Base-by-base conservation (phyloP, 2,329 filamentous ascomycete species). In the Podosphaera aphanis region DNA sequence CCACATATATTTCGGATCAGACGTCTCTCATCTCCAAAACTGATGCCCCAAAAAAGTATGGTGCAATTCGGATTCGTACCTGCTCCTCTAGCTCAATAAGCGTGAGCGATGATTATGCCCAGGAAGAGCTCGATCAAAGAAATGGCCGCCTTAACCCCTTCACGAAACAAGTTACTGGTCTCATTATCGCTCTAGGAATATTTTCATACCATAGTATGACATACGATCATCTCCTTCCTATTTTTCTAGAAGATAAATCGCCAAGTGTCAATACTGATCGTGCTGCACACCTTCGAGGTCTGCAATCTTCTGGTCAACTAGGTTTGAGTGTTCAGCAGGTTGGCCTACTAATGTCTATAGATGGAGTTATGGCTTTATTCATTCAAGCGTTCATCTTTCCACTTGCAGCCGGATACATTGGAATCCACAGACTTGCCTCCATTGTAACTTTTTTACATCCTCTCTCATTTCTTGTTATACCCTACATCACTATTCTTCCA, bases 161-260 rank as follows among this genome's bases (percentile, higher is more conserved):
- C 53, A 77, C 70, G 1, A 68, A 64, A 61, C 72, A 71, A 36
- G 77, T 93, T 49, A 66, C 82, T 52, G 77, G 81, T 61, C 72
- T 93, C 45, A 75, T 90, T 35, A 57, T 84, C n/a, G 79, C 86
- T 1, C 65, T 94, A 42, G 83, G 80, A 39, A 83, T 94, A 51
- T 93, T 93, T 64, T 90, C 84, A 3, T 93, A 93, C 59, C 86
- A 94, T 62, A 84, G 80, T 33, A 94, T 94, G 85, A 85, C 81
- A 0, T 94, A 83, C 62, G 88, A 94, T 57, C 83, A 93, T 59
- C 70, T 94, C 0, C 68, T 93, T 46, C 86, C 86, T 6, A 93
- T 94, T 49, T 94, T 93, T 63, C 74, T 93, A 44, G 85, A 94
- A 60, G 85, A 93, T 69, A 76, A 36, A 70, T 50, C 58, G 62